These are phyloP conservation scores for Penicillium dipodomyicola DNA, from an alignment of 495 filamentous ascomycete species.

Conservation along the genomic window DNA sequence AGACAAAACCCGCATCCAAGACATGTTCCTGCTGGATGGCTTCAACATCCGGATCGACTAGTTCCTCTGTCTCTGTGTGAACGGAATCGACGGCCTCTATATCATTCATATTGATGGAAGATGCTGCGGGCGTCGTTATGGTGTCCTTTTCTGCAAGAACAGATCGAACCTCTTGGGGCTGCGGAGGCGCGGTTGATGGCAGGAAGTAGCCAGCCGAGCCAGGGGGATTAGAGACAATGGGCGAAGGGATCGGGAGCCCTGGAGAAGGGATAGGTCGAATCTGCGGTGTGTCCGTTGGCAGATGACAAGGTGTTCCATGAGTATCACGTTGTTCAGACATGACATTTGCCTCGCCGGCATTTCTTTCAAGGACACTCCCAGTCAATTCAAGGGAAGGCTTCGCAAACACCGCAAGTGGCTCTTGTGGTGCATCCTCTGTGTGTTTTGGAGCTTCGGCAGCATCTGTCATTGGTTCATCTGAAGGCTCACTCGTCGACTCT, in stretches of 20 bases:
- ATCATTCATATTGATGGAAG: neutral
- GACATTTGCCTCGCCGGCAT: slow-evolving; percentile 3
- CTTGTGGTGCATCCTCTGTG: slow-evolving; percentile 20
- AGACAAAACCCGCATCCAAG: neutral
- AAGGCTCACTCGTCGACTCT: slow-evolving; percentile 8
- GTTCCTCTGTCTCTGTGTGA: neutral
- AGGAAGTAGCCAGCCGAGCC: slow-evolving; percentile 34
- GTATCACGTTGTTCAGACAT: slow-evolving; percentile 1
- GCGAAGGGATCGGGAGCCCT: slow-evolving; percentile 46
- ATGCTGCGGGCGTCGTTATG: neutral
- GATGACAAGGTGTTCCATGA: slow-evolving; percentile 9
- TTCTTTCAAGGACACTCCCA: slow-evolving; percentile 13
- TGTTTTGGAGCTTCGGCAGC: slow-evolving; percentile 17
- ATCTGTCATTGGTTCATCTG: slow-evolving; percentile 8
- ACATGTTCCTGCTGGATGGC: neutral
- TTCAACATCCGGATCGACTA: neutral
- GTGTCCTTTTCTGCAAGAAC: slow-evolving; percentile 1
- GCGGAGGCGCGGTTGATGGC: slow-evolving; percentile 13
- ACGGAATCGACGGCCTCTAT: neutral
- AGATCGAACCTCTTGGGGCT: slow-evolving; percentile 12
- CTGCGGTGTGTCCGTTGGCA: slow-evolving; percentile 44
- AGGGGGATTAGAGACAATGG: slow-evolving; percentile 34
- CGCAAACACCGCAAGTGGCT: slow-evolving; percentile 16
- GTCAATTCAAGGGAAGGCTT: slow-evolving; percentile 26
- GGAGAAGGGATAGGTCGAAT: slow-evolving; percentile 47